These are phyloP conservation scores for Podospora anserina DNA, from an alignment of 495 filamentous ascomycete species.

Conservation along the genomic window DNA sequence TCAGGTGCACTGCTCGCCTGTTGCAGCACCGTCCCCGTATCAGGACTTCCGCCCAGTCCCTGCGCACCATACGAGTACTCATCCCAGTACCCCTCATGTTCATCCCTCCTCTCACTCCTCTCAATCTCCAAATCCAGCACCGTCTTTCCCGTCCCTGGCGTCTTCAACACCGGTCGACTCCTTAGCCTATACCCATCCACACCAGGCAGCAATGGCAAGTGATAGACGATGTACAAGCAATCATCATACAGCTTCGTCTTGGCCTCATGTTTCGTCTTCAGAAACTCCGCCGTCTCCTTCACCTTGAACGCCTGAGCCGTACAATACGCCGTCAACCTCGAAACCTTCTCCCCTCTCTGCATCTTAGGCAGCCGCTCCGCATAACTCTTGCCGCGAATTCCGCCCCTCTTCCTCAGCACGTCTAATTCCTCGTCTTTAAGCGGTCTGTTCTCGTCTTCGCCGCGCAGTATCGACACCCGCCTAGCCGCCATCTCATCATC, in stretches of 20 bases:
- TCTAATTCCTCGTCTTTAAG: constrained; percentile 76
- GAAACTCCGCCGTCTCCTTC: constrained; percentile 78
- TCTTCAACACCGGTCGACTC: constrained; percentile 88
- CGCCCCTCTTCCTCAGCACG: constrained; percentile 58
- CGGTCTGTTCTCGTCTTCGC: constrained; percentile 62
- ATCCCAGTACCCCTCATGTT: constrained; percentile 76
- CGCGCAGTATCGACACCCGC: constrained; percentile 37
- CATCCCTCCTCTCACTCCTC: constrained; percentile 80
- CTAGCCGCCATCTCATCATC: constrained; percentile 43
- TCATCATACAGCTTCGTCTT: constrained; percentile 99
- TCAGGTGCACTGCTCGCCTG: constrained; percentile 15
- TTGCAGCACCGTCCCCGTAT: constrained; percentile 15
- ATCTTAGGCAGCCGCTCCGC: constrained; percentile 92
- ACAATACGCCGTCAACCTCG: constrained; percentile 92
- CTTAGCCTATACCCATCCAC: constrained; percentile 79
- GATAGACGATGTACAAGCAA: constrained; percentile 93
- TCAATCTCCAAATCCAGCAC: constrained; percentile 96
- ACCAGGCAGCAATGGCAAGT: constrained; percentile 82
- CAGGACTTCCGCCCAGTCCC: constrained; percentile 13
- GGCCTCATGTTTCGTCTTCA: constrained; percentile 84
- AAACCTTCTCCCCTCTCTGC: constrained; percentile 78
- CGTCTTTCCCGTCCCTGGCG: constrained; percentile 80
- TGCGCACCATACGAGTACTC: constrained; percentile 36
- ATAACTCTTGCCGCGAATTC: constrained; percentile 80
- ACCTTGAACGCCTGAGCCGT: constrained; percentile 92